phyloP scores from a whole-genome alignment of 805 yeast species.

The Teunomyces aglyptinius region DNA sequence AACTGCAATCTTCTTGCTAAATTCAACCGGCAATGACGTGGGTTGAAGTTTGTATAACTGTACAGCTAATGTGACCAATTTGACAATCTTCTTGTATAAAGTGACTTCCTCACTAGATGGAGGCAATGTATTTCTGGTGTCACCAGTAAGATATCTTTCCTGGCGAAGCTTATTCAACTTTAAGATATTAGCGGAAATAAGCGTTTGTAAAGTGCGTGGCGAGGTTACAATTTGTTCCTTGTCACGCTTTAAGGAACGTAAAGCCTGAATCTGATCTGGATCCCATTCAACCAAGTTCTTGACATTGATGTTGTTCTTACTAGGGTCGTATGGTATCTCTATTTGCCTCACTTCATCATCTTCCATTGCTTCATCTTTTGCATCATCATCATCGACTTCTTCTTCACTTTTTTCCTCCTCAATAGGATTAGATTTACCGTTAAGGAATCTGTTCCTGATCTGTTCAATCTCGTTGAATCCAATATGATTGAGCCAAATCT shows the following conservation, averaged over 20 bases:
- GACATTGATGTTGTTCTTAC: conserved; percentile 21
- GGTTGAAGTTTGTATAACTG: conserved; percentile 26
- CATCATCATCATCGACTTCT: conserved; percentile 9
- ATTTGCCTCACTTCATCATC: conserved; percentile 4
- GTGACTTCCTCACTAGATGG: conserved; percentile 27
- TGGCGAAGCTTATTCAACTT: conserved; percentile 41
- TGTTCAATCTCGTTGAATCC: conserved; percentile 32
- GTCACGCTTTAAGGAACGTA: conserved; percentile 26
- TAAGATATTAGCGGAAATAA: conserved; percentile 32
- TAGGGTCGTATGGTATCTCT: conserved; percentile 6
- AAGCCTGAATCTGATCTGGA: conserved; percentile 28
- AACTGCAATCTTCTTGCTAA: conserved; percentile 57
- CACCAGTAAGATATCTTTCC: conserved; percentile 33
- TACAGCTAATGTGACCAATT: conserved; percentile 32
- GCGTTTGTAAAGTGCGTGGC: conserved; percentile 30
- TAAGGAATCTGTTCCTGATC: conserved; percentile 19
- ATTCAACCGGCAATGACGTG: conserved; percentile 23
- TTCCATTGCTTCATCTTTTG: conserved; percentile 12
- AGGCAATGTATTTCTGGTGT: conserved; percentile 20
- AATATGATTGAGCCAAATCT: conserved; percentile 40
- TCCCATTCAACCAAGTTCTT: conserved; percentile 34
- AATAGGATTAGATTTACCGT: conserved; percentile 5
- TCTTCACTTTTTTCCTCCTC: conserved; percentile 9
- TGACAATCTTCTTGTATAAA: conserved; percentile 30
- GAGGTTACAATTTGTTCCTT: conserved; percentile 22